Evolutionary conservation across 495 filamentous ascomycete genomes (phyloP), one percentile per base, ranked within the genome.

Genomic region (Jackrogersella minutella): DNA sequence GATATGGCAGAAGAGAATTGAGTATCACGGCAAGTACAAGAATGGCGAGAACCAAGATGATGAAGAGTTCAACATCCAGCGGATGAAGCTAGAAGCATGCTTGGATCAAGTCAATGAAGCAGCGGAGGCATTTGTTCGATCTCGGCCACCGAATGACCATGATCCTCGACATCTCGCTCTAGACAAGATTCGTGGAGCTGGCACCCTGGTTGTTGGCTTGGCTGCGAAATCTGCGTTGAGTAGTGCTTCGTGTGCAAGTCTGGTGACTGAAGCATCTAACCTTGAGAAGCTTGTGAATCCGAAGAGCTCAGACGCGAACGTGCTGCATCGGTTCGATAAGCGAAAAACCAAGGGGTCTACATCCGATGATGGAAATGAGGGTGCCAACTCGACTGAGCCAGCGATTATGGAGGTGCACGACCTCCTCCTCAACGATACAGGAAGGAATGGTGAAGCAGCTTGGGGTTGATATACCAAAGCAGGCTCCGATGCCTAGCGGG

Each of bases 1-100:
- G n/a, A 62, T 78, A 9, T 79, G 76, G 75, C 56, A 58, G 34
- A 58, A 60, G 39, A 79, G 63, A 55, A 69, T 73, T 6, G 52
- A 59, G 16, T 46, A 69, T 19, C 60, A 70, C 28, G 41, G 41
- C 52, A 58, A 64, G 36, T 44, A 50, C 26, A 70, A 47, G 46
- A 58, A 54, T 6, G 50, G 47, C 4, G 50, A 69, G 19, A 58
- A 44, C 3, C 46, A 71, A 47, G 68, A 65, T n/a, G 55, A 68
- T 31, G 68, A 73, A 49, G 46, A 71, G 9, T 68, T 74, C 43
- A 39, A 37, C 36, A 50, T 70, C 30, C 56, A 70, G 39, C 70
- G 40, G 30, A 72, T 72, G 63, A 69, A 70, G 24, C 30, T 71
- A 39, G 63, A 73, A 34, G 61, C 65, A 37, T 71, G 62, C 43